phyloP scores from a whole-genome alignment of 768 basidiomycete species.

The Cystofilobasidium capitatum region DNA sequence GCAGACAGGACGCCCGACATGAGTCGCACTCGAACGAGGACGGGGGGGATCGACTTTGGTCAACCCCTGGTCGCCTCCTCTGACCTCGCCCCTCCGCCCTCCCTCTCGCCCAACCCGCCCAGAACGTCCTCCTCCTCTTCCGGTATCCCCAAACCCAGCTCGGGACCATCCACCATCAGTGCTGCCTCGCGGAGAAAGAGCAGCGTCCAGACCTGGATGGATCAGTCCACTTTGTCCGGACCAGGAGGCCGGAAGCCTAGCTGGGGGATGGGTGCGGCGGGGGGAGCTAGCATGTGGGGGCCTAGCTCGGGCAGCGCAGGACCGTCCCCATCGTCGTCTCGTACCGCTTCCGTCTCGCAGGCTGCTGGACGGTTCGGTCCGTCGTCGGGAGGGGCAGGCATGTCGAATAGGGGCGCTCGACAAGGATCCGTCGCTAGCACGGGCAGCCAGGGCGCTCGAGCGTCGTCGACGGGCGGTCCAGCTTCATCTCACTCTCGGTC shows the following conservation, averaged over 20 bases:
- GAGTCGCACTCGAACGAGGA: not conserved
- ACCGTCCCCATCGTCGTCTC: not conserved
- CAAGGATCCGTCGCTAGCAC: not conserved
- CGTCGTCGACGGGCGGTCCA: not conserved
- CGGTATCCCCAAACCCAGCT: not conserved
- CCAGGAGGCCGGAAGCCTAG: not conserved
- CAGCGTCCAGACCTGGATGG: not conserved
- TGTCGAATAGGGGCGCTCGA: not conserved
- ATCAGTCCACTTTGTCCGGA: not conserved
- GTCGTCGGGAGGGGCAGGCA: not conserved
- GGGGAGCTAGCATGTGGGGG: not conserved
- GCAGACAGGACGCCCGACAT: not conserved
- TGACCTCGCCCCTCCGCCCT: not conserved
- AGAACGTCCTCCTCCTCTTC: not conserved
- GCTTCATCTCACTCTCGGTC: not conserved
- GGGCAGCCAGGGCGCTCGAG: not conserved
- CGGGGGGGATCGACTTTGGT: constrained; percentile 15
- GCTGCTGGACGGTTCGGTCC: not conserved
- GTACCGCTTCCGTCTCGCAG: not conserved
- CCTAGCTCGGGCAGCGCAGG: not conserved
- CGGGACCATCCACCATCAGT: not conserved
- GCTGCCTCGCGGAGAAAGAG: not conserved
- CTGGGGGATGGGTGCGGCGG: not conserved
- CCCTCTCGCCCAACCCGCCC: not conserved
- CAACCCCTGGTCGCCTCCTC: constrained; percentile 2